Evolutionary conservation across 208 protist species (phyloP), one percentile per base, ranked within the genome.

Genomic region (Leishmania tropica): DNA sequence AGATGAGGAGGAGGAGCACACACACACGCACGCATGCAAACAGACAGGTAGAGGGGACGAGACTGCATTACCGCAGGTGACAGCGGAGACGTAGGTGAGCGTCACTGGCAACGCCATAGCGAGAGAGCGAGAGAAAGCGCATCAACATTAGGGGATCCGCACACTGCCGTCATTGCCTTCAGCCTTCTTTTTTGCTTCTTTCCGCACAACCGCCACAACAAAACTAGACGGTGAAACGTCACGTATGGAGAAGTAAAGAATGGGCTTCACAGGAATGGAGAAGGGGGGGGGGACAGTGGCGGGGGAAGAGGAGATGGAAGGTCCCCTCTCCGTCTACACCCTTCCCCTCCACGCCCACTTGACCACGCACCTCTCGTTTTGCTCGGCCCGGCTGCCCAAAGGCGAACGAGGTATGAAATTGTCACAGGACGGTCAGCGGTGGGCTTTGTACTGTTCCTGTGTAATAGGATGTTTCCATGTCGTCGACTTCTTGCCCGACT

Each of bases 391-490:
- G 31, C 11, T 13, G 15, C 19, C 40, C 19, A 54, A 24, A 51
- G n/a, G 51, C 7, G 2, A 74, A 54, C 45, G 15, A 37, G 21
- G 21, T 19, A 7, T 11, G 40, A 51, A 37, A 11, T 0, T 3
- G 40, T 28, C 31, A 2, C 45, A 31, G 10, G 35, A 1, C 47
- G 11, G 4, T 83, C 48, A 86, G 1, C 83, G 83, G 35, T 80
- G 53, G 17, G 78, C 83, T 42, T 83, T 86, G 78, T 86, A 86
- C 78, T 68, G 83, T 62, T 86, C 83, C 74, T 86, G 83, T 67
- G 83, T 86, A n/a, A 86, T 78, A 1, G 83, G 83, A 62, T 86
- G 83, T 67, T 83, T 86, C 83, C 83, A 86, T 37, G 83, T 86
- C 1, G 83, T 86, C 6, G 78, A 83, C 78, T 86, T 86, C 78